phyloP scores from a whole-genome alignment of 1,139 yeast genomes.

The Zygosaccharomyces pseudobailii region DNA sequence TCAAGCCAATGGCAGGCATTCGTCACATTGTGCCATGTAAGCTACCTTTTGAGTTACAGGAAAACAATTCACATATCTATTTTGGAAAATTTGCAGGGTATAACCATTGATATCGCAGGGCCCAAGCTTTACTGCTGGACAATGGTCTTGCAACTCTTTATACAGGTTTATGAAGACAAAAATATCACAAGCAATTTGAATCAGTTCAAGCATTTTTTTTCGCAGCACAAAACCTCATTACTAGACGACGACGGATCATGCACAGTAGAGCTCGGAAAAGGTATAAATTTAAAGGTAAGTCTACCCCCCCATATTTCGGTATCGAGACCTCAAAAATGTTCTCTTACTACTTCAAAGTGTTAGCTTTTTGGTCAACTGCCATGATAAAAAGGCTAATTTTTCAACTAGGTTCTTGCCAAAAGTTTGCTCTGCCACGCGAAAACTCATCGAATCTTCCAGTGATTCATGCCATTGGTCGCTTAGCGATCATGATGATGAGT shows the following conservation, averaged over 20 bases:
- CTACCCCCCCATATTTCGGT: conserved; percentile 21
- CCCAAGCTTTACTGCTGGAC: conserved; percentile 24
- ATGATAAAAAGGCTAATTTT: conserved; percentile 30
- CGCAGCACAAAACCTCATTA: conserved; percentile 17
- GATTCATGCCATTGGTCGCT: neutral
- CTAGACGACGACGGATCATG: conserved; percentile 5
- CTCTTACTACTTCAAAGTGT: conserved; percentile 32
- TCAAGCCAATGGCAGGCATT: conserved; percentile 9
- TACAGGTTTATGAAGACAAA: conserved; percentile 24
- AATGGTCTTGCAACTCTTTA: conserved; percentile 20
- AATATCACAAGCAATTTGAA: conserved; percentile 26
- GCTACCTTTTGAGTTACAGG: conserved; percentile 18
- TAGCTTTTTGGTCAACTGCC: conserved; percentile 31
- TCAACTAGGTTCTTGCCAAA: conserved; percentile 31
- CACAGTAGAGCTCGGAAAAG: conserved; percentile 7
- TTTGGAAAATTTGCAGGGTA: conserved; percentile 3
- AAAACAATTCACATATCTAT: conserved; percentile 11
- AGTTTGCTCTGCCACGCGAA: conserved; percentile 19
- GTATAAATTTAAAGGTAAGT: conserved; percentile 12
- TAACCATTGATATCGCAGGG: conserved; percentile 10
- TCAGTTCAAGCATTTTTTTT: conserved; percentile 27
- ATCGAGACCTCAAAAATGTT: conserved; percentile 27
- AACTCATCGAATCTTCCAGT: conserved; percentile 11
- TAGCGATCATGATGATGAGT: conserved; percentile 12
- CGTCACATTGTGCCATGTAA: conserved; percentile 9